These are phyloP conservation scores for Bipolaris oryzae DNA, from an alignment of 2,329 filamentous ascomycete species.

Conservation along the genomic window DNA sequence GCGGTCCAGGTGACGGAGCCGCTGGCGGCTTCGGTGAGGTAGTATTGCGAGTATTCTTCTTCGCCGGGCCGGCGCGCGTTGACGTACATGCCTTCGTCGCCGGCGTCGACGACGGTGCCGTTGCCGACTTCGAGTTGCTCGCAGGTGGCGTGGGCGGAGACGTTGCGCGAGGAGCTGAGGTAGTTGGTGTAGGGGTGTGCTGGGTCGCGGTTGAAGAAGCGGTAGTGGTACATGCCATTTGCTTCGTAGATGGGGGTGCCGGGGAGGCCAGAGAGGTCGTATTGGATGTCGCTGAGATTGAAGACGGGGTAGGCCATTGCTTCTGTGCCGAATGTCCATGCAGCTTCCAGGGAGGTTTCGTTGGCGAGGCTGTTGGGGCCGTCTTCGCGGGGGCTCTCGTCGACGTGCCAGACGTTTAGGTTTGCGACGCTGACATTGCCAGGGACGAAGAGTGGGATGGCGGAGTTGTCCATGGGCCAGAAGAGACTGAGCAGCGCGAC, in stretches of 20 bases:
- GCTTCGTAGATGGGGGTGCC: slow-evolving; percentile 38
- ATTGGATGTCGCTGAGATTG: slow-evolving; percentile 16
- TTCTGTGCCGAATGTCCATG: slow-evolving; percentile 41
- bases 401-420: slow-evolving; percentile 30
- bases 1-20: slow-evolving; percentile 39
- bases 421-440: slow-evolving; percentile 39
- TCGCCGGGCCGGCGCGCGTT: slow-evolving; percentile 17
- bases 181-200: slow-evolving; percentile 37
- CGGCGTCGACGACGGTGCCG: slow-evolving; percentile 1
- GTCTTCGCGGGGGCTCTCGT: background rate
- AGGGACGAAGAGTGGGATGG: slow-evolving; percentile 31
- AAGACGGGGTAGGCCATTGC: slow-evolving; percentile 33
- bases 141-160: slow-evolving; percentile 31
- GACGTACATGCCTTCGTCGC: slow-evolving; percentile 17
- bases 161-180: slow-evolving; percentile 29
- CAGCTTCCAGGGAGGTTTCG: slow-evolving; percentile 27
- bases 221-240: slow-evolving; percentile 33
- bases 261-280: slow-evolving; percentile 27
- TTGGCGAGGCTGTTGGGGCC: slow-evolving; percentile 8
- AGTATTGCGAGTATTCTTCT: slow-evolving; percentile 22
- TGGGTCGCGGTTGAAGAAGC: slow-evolving; percentile 44
- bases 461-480: slow-evolving; percentile 42
- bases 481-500: slow-evolving; percentile 43
- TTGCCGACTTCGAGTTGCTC: slow-evolving; percentile 24
- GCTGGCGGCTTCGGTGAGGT: slow-evolving; percentile 18